Conservation (phyloP, 2,329 filamentous ascomycete species). For the Alternaria consortialis region DNA sequence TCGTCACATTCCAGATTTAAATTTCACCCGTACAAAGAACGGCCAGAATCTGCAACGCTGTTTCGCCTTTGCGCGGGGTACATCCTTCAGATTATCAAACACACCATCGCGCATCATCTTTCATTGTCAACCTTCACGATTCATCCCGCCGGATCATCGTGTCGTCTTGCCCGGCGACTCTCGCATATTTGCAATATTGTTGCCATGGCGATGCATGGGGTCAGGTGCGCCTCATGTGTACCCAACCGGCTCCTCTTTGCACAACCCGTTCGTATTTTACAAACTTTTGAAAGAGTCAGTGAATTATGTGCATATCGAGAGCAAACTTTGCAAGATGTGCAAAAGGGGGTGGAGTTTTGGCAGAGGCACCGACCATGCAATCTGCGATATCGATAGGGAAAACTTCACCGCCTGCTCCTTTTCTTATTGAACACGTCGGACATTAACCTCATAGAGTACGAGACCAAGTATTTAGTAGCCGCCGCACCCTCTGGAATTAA, state of each 20-base stretch:
- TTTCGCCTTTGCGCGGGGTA: constrained; percentile 9
- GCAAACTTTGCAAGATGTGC: constrained; percentile 8
- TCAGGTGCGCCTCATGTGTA: constrained; percentile 19
- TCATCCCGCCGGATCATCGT: neutral
- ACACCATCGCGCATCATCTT: constrained; percentile 2
- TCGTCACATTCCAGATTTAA: constrained; percentile 3
- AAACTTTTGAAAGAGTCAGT: constrained; percentile 1
- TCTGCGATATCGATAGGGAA: constrained; percentile 15
- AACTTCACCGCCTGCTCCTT: constrained; percentile 11
- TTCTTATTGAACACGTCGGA: constrained; percentile 1
- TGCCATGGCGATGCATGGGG: constrained; percentile 21
- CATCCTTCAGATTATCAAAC: constrained; percentile 7
- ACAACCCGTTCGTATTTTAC: constrained; percentile 8
- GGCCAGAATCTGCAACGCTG: constrained; percentile 1
- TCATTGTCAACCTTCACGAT: constrained; percentile 2
- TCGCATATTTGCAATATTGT: constrained; percentile 7
- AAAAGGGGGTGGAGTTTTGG: constrained; percentile 18
- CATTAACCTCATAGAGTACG: neutral
- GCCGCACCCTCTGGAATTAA: neutral
- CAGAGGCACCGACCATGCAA: constrained; percentile 17
- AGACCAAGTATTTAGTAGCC: neutral
- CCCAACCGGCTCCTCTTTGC: constrained; percentile 12
- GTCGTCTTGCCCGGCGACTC: constrained; percentile 1
- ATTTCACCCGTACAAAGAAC: neutral
- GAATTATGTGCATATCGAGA: neutral